Percentiles rank a stretch among this genome's conserved stretches.
These are phyloP conservation scores for Talaromyces islandicus DNA, from an alignment of 2,329 filamentous ascomycete species.

Conservation along the genomic window DNA sequence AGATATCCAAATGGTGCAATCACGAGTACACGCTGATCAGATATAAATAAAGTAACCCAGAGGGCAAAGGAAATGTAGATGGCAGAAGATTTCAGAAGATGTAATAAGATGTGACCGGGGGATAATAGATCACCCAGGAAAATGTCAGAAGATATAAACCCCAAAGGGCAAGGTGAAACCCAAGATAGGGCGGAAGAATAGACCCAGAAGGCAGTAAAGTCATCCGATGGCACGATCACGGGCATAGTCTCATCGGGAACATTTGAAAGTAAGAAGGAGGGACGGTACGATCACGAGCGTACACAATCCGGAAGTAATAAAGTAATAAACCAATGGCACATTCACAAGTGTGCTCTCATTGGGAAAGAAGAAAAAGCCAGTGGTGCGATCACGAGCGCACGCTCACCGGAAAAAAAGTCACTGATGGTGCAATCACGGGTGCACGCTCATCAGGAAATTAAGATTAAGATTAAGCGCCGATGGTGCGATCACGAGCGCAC, in stretches of 20 bases:
- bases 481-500: constrained; percentile 5
- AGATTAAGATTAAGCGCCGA: background rate
- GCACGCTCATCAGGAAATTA: background rate
- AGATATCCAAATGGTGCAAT: constrained; percentile 2
- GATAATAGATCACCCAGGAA: too few species aligned
- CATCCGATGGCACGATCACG: constrained; percentile 3
- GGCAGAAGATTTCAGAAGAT: too few species aligned
- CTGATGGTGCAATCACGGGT: constrained; percentile 5
- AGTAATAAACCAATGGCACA: background rate
- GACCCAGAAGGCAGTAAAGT: background rate
- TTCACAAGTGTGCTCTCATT: constrained; percentile 9
- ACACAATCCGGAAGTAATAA: background rate
- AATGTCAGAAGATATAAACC: too few species aligned
- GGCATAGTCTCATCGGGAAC: background rate
- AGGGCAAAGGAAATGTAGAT: too few species aligned
- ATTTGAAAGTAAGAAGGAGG: too few species aligned
- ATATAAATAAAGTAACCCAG: background rate
- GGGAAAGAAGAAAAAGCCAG: background rate
- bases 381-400: constrained; percentile 8
- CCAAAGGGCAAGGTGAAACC: too few species aligned
- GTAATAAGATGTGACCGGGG: background rate
- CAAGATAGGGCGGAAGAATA: too few species aligned
- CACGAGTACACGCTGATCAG: constrained; percentile 5
- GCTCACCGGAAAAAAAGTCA: background rate
- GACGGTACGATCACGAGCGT: background rate